A percentile compares a stretch with the other conserved stretches of the same genome.
These are phyloP conservation scores for Pestalotiopsis sp. DNA, from an alignment of 2,329 filamentous ascomycete genomes.

Conservation along the genomic window DNA sequence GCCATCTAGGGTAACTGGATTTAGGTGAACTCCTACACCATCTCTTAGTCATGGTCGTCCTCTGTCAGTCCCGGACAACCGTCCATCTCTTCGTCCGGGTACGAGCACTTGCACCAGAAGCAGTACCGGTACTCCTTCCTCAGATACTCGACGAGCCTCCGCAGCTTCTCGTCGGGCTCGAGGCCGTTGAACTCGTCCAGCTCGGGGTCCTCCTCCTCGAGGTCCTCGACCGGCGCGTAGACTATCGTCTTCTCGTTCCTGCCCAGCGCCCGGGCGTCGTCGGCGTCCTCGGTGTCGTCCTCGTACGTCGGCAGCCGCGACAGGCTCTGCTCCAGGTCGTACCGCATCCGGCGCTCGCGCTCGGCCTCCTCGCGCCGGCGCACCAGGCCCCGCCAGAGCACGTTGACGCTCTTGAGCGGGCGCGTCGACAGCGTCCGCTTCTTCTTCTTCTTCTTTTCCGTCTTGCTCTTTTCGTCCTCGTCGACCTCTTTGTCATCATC, in stretches of 20 bases:
- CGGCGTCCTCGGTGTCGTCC: slow-evolving; percentile 70
- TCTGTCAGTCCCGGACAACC: slow-evolving; percentile 88
- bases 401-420: slow-evolving; percentile 68
- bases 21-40: no score
- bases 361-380: slow-evolving; percentile 71
- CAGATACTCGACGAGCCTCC: slow-evolving; percentile 68
- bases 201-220: slow-evolving; percentile 80
- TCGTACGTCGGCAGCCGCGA: slow-evolving; percentile 66
- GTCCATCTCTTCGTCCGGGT: slow-evolving; percentile 74
- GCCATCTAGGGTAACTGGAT: no score
- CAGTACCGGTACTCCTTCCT: slow-evolving; percentile 79
- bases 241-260: slow-evolving; percentile 46
- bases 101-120: slow-evolving; percentile 93
- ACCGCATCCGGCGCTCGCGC: slow-evolving; percentile 64
- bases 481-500: slow-evolving; percentile 14
- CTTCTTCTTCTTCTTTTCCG: slow-evolving; percentile 31
- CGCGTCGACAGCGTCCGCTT: slow-evolving; percentile 42
- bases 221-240: slow-evolving; percentile 65
- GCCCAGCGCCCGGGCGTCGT: slow-evolving; percentile 72
- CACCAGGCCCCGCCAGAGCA: slow-evolving; percentile 79
- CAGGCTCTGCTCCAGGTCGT: slow-evolving; percentile 68
- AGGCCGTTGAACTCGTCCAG: slow-evolving; percentile 78
- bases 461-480: slow-evolving; percentile 23
- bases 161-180: slow-evolving; percentile 66
- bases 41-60: slow-evolving; percentile 79